Evolutionary conservation across 805 yeast species (phyloP).

Genomic region (Candida montana): DNA sequence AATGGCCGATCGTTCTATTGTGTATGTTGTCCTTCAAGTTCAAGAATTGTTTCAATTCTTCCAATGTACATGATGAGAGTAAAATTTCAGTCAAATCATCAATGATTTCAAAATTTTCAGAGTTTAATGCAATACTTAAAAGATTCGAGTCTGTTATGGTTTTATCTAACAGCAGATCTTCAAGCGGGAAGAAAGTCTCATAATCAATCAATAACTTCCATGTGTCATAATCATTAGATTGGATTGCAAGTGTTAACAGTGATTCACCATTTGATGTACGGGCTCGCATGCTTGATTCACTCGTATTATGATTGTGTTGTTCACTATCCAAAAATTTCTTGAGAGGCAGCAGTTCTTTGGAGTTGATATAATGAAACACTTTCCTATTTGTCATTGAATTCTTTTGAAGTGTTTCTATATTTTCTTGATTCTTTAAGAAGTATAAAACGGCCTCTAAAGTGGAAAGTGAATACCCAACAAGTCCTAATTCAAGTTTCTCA

Average conservation of each 20-base stretch:
- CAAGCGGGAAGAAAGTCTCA: constrained; percentile 50
- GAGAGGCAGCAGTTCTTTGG: constrained; percentile 23
- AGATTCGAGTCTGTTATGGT: constrained; percentile 51
- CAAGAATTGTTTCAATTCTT: constrained; percentile 46
- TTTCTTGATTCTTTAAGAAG: constrained; percentile 44
- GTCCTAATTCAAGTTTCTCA: constrained; percentile 48
- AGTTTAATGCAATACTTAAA: constrained; percentile 55
- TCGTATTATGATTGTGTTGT: constrained; percentile 13
- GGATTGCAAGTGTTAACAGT: constrained; percentile 56
- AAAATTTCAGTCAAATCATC: constrained; percentile 43
- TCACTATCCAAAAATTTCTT: constrained; percentile 26
- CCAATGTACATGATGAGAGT: constrained; percentile 32
- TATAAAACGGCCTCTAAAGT: constrained; percentile 78
- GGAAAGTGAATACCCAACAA: constrained; percentile 70
- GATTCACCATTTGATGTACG: constrained; percentile 65
- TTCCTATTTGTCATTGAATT: constrained; percentile 43
- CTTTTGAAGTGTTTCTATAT: constrained; percentile 31
- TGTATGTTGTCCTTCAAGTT: constrained; percentile 41
- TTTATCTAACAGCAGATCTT: constrained; percentile 62
- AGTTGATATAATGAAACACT: constrained; percentile 49
- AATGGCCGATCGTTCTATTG: constrained; percentile 68
- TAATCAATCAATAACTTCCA: constrained; percentile 44
- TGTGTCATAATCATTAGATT: constrained; percentile 37
- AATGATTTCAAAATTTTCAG: constrained; percentile 43
- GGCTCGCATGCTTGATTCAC: constrained; percentile 28